These are phyloP conservation scores for Chaetomium olivaceum DNA, from an alignment of 2,329 filamentous ascomycete species.

Conservation along the genomic window DNA sequence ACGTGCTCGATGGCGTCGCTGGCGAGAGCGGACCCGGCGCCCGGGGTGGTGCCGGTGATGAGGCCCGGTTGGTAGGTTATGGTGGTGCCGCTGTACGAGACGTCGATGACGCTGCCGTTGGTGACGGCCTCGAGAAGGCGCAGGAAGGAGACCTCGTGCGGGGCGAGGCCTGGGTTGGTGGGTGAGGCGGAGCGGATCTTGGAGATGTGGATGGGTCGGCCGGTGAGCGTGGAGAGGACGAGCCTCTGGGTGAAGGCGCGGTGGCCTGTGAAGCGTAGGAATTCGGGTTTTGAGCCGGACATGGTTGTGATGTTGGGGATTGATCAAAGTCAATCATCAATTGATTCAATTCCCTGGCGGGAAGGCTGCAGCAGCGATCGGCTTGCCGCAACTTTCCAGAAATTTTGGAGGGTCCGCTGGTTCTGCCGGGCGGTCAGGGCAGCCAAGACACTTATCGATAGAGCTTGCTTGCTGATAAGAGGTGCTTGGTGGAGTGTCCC, in stretches of 20 bases:
- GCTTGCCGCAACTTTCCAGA: constrained; percentile 20
- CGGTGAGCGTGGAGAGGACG: constrained; percentile 86
- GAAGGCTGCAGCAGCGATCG: not conserved
- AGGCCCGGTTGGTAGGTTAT: constrained; percentile 89
- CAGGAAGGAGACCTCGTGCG: constrained; percentile 92
- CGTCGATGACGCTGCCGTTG: constrained; percentile 92
- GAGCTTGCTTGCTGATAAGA: constrained; percentile 31
- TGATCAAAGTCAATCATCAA: not conserved
- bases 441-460: constrained; percentile 27
- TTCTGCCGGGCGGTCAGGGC: constrained; percentile 34
- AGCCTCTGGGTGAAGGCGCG: constrained; percentile 80
- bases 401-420: constrained; percentile 35
- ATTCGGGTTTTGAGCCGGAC: constrained; percentile 52
- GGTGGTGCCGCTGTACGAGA: constrained; percentile 93
- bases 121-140: constrained; percentile 92
- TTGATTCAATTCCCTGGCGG: not conserved
- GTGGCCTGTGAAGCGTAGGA: constrained; percentile 79
- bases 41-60: constrained; percentile 80
- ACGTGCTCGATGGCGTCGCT: constrained; percentile 79
- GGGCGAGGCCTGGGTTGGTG: constrained; percentile 82
- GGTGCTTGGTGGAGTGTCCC: constrained; percentile 7
- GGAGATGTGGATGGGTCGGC: constrained; percentile 85
- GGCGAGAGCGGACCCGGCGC: constrained; percentile 65
- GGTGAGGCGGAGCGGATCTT: constrained; percentile 87
- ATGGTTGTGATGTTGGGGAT: constrained; percentile 36